phyloP scores from a whole-genome alignment of 352 stramenopile genomes.

The Globisporangium mamillatum region DNA sequence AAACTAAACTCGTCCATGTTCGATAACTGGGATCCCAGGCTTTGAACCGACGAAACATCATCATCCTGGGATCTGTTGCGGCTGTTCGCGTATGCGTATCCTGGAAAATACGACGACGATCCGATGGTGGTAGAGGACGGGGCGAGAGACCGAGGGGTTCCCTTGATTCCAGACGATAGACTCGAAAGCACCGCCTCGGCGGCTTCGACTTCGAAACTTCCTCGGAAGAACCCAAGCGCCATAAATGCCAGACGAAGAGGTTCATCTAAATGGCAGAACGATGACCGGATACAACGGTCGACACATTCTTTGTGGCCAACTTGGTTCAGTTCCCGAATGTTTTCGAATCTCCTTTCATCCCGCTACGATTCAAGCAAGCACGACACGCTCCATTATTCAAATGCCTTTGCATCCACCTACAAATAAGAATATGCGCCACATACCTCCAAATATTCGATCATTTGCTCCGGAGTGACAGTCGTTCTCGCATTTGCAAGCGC shows the following conservation, averaged over 20 bases:
- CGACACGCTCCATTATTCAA: background rate
- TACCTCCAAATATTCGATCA: slow-evolving; percentile 79
- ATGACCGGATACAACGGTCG: slow-evolving; percentile 79
- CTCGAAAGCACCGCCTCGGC: slow-evolving; percentile 69
- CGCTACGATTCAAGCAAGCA: slow-evolving; percentile 25
- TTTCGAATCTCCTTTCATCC: slow-evolving; percentile 68
- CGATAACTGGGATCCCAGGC: slow-evolving; percentile 60
- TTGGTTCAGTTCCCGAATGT: slow-evolving; percentile 73
- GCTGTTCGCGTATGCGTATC: slow-evolving; percentile 46
- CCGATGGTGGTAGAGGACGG: slow-evolving; percentile 28
- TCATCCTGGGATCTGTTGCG: slow-evolving; percentile 35
- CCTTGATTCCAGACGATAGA: slow-evolving; percentile 25
- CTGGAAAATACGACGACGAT: slow-evolving; percentile 46
- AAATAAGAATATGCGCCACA: background rate
- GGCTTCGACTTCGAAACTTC: slow-evolving; percentile 69
- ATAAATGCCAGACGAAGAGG: slow-evolving; percentile 76
- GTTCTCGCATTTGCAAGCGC: slow-evolving; percentile 73
- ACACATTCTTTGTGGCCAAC: slow-evolving; percentile 75
- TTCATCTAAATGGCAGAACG: slow-evolving; percentile 73
- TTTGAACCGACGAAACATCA: slow-evolving; percentile 49
- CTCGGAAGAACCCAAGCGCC: slow-evolving; percentile 79
- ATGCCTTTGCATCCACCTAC: background rate
- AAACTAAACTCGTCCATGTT: slow-evolving; percentile 71
- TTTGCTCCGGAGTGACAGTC: slow-evolving; percentile 69
- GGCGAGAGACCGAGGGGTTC: slow-evolving; percentile 21